A percentile compares a stretch with the other conserved stretches of the same genome.
Evolutionary conservation across 805 yeast species (phyloP).

Genomic region (Jamesozyma spencerorum): DNA sequence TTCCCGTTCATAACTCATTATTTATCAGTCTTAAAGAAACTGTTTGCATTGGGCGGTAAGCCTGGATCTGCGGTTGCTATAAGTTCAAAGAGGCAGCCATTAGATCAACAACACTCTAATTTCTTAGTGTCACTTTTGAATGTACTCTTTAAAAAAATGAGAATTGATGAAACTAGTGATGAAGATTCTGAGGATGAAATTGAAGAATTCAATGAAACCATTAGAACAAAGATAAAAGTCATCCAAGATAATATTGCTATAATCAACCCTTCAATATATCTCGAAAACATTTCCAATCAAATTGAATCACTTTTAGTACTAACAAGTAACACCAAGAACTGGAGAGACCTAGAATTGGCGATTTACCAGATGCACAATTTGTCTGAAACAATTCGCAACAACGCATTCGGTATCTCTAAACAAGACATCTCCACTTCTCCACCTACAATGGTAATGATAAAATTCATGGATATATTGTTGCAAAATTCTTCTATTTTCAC

Average conservation of each 20-base stretch:
- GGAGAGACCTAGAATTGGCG: slow-evolving; percentile 85
- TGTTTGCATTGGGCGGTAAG: slow-evolving; percentile 32
- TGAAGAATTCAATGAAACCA: slow-evolving; percentile 68
- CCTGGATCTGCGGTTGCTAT: slow-evolving; percentile 33
- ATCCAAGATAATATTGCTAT: slow-evolving; percentile 77
- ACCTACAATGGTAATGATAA: slow-evolving; percentile 43
- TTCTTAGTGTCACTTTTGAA: slow-evolving; percentile 55
- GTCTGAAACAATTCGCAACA: slow-evolving; percentile 72
- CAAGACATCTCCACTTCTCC: slow-evolving; percentile 54
- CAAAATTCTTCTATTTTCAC: slow-evolving; percentile 31
- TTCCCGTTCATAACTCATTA: slow-evolving; percentile 74
- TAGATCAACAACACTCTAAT: slow-evolving; percentile 35
- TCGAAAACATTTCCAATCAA: slow-evolving; percentile 51
- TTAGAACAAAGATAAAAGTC: slow-evolving; percentile 56
- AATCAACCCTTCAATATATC: slow-evolving; percentile 50
- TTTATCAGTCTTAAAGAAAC: slow-evolving; percentile 58
- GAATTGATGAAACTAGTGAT: slow-evolving; percentile 66
- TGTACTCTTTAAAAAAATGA: slow-evolving; percentile 68
- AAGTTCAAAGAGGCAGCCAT: slow-evolving; percentile 28
- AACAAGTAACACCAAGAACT: slow-evolving; percentile 32
- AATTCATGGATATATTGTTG: slow-evolving; percentile 23
- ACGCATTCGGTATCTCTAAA: slow-evolving; percentile 62
- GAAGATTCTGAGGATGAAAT: slow-evolving; percentile 67
- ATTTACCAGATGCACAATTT: slow-evolving; percentile 70
- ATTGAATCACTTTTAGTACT: slow-evolving; percentile 34